These are phyloP conservation scores for Aspergillus sp. DNA, from an alignment of 2,329 filamentous ascomycete species.

Conservation along the genomic window DNA sequence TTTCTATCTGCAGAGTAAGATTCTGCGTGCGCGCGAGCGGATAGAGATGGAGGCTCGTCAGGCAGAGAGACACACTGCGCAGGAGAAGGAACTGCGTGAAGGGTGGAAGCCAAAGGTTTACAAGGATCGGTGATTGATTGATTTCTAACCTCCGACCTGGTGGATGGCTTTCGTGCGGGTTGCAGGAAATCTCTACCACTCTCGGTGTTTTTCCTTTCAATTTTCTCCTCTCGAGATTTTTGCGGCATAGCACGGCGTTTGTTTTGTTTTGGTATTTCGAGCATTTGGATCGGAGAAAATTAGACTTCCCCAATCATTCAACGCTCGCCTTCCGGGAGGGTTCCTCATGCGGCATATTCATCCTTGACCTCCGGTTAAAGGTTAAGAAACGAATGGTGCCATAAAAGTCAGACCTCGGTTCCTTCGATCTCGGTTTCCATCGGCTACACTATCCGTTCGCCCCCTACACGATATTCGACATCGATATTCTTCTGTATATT, in stretches of 20 bases:
- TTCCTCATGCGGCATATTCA: not conserved
- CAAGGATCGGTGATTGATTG: constrained; percentile 66
- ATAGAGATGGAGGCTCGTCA: constrained; percentile 84
- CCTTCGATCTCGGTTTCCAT: not conserved
- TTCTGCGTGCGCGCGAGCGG: constrained; percentile 84
- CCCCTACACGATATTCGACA: not conserved
- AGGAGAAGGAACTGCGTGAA: constrained; percentile 75
- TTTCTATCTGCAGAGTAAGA: constrained; percentile 98
- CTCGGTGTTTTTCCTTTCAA: not conserved
- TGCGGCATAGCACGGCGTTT: constrained; percentile 45
- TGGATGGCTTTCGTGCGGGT: not conserved
- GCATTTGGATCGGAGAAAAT: constrained; percentile 22
- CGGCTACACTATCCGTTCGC: not conserved
- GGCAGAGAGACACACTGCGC: constrained; percentile 66
- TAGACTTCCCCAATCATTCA: constrained; percentile 8
- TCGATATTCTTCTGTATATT: not conserved
- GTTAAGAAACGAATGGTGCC: not conserved
- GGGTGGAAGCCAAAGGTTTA: constrained; percentile 96
- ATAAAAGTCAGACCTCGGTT: not conserved
- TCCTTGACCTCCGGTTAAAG: not conserved
- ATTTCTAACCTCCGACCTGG: not conserved
- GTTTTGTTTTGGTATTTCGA: constrained; percentile 23
- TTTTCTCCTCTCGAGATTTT: constrained; percentile 22
- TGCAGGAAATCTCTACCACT: not conserved
- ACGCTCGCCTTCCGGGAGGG: not conserved